Evolutionary conservation across 2,329 filamentous ascomycete genomes (phyloP).

Genomic region (Paraphoma sp.): DNA sequence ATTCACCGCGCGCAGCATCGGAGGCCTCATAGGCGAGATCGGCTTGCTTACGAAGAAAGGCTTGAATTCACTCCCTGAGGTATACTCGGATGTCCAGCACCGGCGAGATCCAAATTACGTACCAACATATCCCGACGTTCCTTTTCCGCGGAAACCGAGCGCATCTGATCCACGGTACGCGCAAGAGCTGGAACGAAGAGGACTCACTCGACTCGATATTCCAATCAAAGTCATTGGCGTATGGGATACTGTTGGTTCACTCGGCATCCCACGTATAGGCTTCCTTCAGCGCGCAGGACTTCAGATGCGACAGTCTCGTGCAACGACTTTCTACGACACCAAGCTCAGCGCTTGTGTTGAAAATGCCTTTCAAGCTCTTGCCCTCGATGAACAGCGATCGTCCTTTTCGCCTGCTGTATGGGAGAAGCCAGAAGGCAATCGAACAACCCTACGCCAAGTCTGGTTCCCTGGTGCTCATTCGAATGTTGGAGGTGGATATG

Average conservation of each 20-base stretch:
- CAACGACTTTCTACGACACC: conserved; percentile 58
- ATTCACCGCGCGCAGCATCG: conserved; percentile 53
- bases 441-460: conserved; percentile 57
- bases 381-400: conserved; percentile 59
- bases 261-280: conserved; percentile 56
- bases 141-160: conserved; percentile 56
- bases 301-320: conserved; percentile 43
- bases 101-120: conserved; percentile 51
- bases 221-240: conserved; percentile 55
- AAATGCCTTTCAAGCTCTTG: conserved; percentile 63
- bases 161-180: conserved; percentile 51
- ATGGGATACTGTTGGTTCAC: conserved; percentile 57
- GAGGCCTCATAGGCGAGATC: conserved; percentile 52
- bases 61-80: conserved; percentile 53
- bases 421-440: conserved; percentile 55
- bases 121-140: conserved; percentile 54
- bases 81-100: conserved; percentile 55
- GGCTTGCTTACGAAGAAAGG: conserved; percentile 58
- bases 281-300: conserved; percentile 44
- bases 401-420: conserved; percentile 62
- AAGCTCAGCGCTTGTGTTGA: conserved; percentile 52
- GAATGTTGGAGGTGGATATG: conserved; percentile 59
- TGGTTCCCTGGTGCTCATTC: conserved; percentile 64
- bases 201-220: conserved; percentile 43
- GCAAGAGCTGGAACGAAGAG: conserved; percentile 49